Percentiles rank a stretch among this genome's conserved stretches.
These are phyloP conservation scores for Lumnitzera racemosa DNA, from an alignment of 345 rosid species.

Conservation along the genomic window DNA sequence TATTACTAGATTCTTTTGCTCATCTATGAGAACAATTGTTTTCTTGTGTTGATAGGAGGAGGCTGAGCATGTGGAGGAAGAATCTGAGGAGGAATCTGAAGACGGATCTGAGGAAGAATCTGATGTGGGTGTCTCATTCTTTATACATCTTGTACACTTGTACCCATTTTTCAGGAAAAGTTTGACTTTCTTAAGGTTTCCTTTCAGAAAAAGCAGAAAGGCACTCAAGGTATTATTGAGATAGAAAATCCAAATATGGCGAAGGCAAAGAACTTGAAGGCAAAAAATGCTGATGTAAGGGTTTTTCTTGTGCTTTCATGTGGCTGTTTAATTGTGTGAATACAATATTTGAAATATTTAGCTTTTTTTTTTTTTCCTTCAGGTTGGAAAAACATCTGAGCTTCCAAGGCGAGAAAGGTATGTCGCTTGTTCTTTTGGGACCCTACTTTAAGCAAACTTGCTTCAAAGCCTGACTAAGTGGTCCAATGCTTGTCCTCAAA, in stretches of 20 bases:
- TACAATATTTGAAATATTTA: neutral
- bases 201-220: slow-evolving; percentile 63
- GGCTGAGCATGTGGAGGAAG: slow-evolving; percentile 51
- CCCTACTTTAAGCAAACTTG: neutral
- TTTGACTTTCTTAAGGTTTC: slow-evolving; percentile 3
- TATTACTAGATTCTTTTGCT: neutral
- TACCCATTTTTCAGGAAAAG: neutral
- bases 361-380: slow-evolving; percentile 12
- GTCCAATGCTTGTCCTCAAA: neutral
- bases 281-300: slow-evolving; percentile 70
- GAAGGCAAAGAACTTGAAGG: slow-evolving; percentile 65
- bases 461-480: neutral
- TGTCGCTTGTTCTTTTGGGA: slow-evolving; percentile 3
- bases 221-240: slow-evolving; percentile 70
- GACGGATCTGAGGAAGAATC: slow-evolving; percentile 39
- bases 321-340: neutral
- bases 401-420: slow-evolving; percentile 99
- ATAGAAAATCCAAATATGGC: slow-evolving; percentile 80
- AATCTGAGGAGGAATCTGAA: slow-evolving; percentile 54
- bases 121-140: slow-evolving; percentile 14
- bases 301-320: neutral
- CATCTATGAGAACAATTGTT: too few species aligned
- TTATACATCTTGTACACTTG: too few species aligned
- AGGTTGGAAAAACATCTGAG: slow-evolving; percentile 75
- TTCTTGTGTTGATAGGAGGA: slow-evolving; percentile 29